Evolutionary conservation across 768 basidiomycete genomes (phyloP).

Genomic region (Pleurotus tuoliensis): DNA sequence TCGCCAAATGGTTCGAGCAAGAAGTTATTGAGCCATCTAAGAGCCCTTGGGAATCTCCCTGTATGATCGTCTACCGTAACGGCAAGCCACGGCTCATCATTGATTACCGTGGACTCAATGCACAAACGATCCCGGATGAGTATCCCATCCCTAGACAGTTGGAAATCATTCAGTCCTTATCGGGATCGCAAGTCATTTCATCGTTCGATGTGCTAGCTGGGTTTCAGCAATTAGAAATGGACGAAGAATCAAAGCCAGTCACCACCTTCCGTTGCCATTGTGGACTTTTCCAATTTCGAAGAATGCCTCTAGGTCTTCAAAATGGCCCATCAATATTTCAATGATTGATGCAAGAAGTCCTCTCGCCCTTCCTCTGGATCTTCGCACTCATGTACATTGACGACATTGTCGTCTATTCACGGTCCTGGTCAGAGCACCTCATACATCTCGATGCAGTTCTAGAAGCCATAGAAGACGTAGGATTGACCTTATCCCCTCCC

Average conservation of each 20-base stretch:
- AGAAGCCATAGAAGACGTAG: no score
- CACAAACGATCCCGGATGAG: slow-evolving; percentile 10
- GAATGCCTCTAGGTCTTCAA: no score
- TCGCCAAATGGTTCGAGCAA: slow-evolving; percentile 25
- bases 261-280: slow-evolving; percentile 34
- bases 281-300: no score
- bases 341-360: no score
- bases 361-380: no score
- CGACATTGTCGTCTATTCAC: no score
- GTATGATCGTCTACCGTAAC: slow-evolving; percentile 31
- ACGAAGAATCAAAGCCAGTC: slow-evolving; percentile 22
- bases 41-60: slow-evolving; percentile 33
- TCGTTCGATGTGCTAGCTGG: slow-evolving; percentile 33
- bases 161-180: slow-evolving; percentile 24
- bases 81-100: slow-evolving; percentile 31
- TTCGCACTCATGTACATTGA: no score
- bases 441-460: no score
- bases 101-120: slow-evolving; percentile 16
- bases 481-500: no score
- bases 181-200: slow-evolving; percentile 26
- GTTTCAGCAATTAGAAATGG: slow-evolving; percentile 35
- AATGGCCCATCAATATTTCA: no score
- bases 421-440: no score
- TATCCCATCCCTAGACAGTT: slow-evolving; percentile 21
- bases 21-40: slow-evolving; percentile 36